phyloP scores from a whole-genome alignment of 73 alveolate genomes.

The Tetrahymena borealis region DNA sequence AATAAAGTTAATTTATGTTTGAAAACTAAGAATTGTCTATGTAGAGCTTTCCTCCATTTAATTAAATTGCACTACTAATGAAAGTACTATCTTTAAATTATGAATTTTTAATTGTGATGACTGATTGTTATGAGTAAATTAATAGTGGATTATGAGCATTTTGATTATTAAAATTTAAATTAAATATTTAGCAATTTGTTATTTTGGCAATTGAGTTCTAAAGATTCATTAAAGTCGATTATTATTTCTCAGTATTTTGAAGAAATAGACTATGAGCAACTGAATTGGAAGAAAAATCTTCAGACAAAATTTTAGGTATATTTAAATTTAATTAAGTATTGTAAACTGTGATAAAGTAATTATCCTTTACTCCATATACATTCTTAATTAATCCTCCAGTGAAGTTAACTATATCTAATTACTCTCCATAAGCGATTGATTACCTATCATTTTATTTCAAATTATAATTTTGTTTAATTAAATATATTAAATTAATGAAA shows the following conservation, averaged over 20 bases:
- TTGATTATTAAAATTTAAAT: not conserved
- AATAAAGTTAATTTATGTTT: no score
- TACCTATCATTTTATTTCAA: not conserved
- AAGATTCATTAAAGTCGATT: no score
- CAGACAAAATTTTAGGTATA: not conserved
- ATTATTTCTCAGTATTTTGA: no score
- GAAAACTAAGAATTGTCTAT: no score
- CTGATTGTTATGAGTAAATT: not conserved
- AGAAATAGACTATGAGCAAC: not conserved
- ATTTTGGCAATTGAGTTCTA: no score
- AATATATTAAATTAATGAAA: not conserved
- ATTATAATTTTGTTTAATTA: no score
- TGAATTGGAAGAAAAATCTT: not conserved
- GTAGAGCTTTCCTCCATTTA: no score
- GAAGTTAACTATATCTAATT: not conserved
- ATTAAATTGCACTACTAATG: not conserved
- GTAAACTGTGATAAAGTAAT: not conserved
- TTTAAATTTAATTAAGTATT: no score
- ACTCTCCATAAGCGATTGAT: not conserved
- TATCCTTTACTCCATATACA: not conserved
- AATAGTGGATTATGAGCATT: not conserved
- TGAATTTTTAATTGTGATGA: not conserved
- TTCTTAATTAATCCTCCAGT: not conserved
- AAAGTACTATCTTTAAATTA: not conserved
- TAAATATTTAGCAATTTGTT: not conserved